A percentile compares a stretch with the other conserved stretches of the same genome.
Evolutionary conservation across 2,329 filamentous ascomycete species (phyloP).

Genomic region (Thermoascus crustaceus): DNA sequence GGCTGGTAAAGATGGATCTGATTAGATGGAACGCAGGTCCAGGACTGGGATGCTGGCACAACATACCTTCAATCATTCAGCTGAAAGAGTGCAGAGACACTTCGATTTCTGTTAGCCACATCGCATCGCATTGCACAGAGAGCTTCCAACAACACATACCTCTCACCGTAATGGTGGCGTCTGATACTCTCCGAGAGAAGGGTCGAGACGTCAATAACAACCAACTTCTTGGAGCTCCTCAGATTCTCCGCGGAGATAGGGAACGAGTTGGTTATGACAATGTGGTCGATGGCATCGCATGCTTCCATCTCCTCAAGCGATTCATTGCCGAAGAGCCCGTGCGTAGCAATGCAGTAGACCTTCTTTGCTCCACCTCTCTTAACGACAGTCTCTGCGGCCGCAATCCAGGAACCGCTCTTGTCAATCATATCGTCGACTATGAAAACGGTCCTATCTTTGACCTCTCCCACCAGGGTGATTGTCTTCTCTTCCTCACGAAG

Average conservation of each 20-base stretch:
- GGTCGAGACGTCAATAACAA: conserved; percentile 80
- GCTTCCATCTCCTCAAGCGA: conserved; percentile 81
- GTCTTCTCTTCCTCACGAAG: conserved; percentile 78
- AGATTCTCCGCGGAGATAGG: conserved; percentile 72
- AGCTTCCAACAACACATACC: conserved; percentile 43
- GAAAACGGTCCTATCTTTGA: conserved; percentile 78
- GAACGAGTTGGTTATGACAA: conserved; percentile 96
- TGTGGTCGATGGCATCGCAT: conserved; percentile 87
- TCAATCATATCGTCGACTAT: conserved; percentile 99
- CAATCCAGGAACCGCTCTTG: conserved; percentile 93
- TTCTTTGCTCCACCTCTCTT: conserved; percentile 86
- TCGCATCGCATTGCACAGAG: conserved; percentile 1
- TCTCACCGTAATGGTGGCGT: conserved; percentile 90
- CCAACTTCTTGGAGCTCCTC: conserved; percentile 67
- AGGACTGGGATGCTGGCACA: background rate
- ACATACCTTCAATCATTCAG: conserved; percentile 40
- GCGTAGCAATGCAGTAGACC: conserved; percentile 96
- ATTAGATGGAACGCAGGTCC: background rate
- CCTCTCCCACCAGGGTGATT: conserved; percentile 95
- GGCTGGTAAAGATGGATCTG: too few relatives aligned
- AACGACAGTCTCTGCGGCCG: conserved; percentile 90
- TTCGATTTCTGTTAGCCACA: conserved; percentile 21
- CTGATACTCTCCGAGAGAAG: conserved; percentile 87
- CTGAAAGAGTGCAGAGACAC: conserved; percentile 54
- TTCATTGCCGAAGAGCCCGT: conserved; percentile 87